Conservation (phyloP, 2,329 filamentous ascomycete genomes). For the Ophiostoma piceae region DNA sequence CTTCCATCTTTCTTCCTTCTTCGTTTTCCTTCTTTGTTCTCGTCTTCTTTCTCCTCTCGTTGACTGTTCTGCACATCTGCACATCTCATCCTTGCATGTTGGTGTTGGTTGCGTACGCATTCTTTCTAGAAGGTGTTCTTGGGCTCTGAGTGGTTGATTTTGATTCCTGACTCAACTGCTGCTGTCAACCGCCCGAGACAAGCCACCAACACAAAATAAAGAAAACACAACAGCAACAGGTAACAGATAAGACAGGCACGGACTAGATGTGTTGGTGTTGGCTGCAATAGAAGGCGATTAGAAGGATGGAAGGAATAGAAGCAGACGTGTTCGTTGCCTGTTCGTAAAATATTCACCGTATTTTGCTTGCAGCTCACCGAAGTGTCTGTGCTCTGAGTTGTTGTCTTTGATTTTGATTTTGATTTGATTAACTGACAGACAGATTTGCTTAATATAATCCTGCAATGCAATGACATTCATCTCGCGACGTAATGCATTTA, state of each 20-base stretch:
- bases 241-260: neutral
- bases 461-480: neutral
- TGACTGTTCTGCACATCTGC: neutral
- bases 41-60: neutral
- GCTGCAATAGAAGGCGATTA: slow-evolving; percentile 1
- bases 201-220: neutral
- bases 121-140: too few species aligned
- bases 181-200: neutral
- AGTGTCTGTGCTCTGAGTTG: neutral
- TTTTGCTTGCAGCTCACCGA: neutral
- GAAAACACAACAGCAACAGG: neutral
- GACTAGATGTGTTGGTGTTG: neutral
- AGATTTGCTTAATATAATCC: neutral
- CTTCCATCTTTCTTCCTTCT: neutral
- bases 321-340: neutral
- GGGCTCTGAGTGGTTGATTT: neutral
- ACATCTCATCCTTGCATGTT: neutral
- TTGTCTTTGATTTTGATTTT: too few species aligned
- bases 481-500: neutral
- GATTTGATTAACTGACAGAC: too few species aligned
- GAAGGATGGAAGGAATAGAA: slow-evolving; percentile 1
- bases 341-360: neutral
- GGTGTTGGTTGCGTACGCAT: neutral
- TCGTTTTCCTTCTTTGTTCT: neutral
- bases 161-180: neutral